These are phyloP conservation scores for Trametes pubescens DNA, from an alignment of 1,284 basidiomycete species.

Conservation along the genomic window DNA sequence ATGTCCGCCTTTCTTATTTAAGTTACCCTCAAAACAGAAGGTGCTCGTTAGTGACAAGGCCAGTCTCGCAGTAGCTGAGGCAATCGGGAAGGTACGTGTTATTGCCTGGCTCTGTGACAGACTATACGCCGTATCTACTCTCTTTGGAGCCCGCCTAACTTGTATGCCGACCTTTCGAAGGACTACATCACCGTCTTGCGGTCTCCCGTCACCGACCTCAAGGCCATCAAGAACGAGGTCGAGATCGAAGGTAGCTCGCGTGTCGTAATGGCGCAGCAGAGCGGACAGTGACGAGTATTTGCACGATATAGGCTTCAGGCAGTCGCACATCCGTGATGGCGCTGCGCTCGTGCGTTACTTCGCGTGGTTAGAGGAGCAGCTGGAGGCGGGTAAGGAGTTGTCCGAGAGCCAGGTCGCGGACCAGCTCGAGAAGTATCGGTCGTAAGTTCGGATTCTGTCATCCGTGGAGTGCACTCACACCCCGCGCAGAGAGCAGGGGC, in stretches of 20 bases:
- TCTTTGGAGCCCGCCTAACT: conserved; percentile 24
- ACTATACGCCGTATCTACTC: background rate
- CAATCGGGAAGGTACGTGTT: conserved; percentile 69
- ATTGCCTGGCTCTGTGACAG: conserved; percentile 15
- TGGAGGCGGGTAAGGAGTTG: conserved; percentile 70
- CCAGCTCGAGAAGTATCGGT: conserved; percentile 82
- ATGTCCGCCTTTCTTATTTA: background rate
- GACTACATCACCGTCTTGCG: conserved; percentile 65
- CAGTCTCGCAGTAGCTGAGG: conserved; percentile 81
- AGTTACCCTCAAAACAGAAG: conserved; percentile 47
- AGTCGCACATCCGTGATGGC: conserved; percentile 91
- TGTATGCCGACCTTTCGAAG: conserved; percentile 34
- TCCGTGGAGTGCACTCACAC: background rate
- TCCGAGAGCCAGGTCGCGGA: conserved; percentile 87
- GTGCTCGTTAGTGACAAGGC: conserved; percentile 77
- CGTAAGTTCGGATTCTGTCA: conserved; percentile 56
- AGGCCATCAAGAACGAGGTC: conserved; percentile 88
- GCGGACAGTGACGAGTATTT: background rate
- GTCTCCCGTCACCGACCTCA: conserved; percentile 85
- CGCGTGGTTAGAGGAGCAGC: conserved; percentile 91
- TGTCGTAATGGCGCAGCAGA: no score
- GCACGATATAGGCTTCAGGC: conserved; percentile 79
- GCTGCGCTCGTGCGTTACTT: conserved; percentile 90
- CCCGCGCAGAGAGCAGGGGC: conserved; percentile 64
- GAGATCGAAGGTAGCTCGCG: conserved; percentile 61